Evolutionary conservation across 2,329 filamentous ascomycete species (phyloP), one percentile per base, ranked within the genome.

Genomic region (Escovopsis sp.): DNA sequence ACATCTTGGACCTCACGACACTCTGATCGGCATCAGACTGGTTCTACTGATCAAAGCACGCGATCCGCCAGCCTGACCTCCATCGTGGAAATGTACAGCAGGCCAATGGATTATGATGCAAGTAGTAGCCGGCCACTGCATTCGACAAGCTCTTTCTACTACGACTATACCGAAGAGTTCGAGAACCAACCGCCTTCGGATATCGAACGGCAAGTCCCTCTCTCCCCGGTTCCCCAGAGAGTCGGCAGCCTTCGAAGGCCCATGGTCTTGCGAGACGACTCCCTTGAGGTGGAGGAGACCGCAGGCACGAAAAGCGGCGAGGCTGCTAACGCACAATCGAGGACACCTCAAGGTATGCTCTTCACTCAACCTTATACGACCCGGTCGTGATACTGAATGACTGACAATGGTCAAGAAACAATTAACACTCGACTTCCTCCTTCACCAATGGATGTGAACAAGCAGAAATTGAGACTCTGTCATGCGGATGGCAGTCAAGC

Each of bases 161-260:
- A 70, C 41, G 67, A 71, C 44, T 70, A 70, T 44, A 63, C 57
- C 14, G 67, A 70, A 42, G 61, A 58, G 3, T 70, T 70, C 35
- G 62, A 67, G 14, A 53, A 47, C 31, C 49, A 46, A 14, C 37
- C 40, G 15, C 39, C 46, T 21, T 44, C 34, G 6, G 33, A 44
- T 7, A 27, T 39, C 5, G 37, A 44, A 4, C 26, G 41, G 21
- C 37, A 35, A 10, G 35, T 44, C 14, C 48, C 56, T 13, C 36
- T 58, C 9, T 53, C 50, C 5, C 57, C 58, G 4, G 49, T 52
- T 25, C 51, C 48, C 4, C 43, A 45, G 25, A 45, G 51, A 33
- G 39, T 40, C n/a, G 45, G 43, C 12, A 43, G 42, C 25, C 41
- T 47, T 23, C 40, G 31, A 12, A 48, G 41, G 5, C 48, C 54